Conservation (phyloP, 2,329 filamentous ascomycete species). For the Verticillium zaregamsianum region DNA sequence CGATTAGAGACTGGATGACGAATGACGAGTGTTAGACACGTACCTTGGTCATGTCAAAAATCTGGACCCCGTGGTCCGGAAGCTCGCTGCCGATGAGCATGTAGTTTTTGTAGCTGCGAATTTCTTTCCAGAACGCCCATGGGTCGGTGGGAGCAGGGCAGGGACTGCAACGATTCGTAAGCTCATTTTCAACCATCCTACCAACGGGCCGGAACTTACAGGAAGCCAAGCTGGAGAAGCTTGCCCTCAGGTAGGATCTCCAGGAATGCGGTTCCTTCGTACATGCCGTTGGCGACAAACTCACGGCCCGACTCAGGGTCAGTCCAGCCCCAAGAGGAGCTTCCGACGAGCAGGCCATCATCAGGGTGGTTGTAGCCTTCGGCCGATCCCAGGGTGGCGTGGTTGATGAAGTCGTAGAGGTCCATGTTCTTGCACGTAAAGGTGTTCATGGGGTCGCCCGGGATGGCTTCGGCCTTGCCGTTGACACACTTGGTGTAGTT, state of each 20-base stretch:
- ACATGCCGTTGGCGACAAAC: conserved; percentile 15
- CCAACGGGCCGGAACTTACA: conserved; percentile 10
- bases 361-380: conserved; percentile 4
- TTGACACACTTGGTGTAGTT: conserved; percentile 9
- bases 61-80: conserved; percentile 49
- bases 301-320: conserved; percentile 28
- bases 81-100: conserved; percentile 34
- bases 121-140: conserved; percentile 26
- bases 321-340: conserved; percentile 37
- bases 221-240: conserved; percentile 37
- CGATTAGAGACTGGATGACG: conserved; percentile 13
- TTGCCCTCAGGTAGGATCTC: conserved; percentile 36
- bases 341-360: conserved; percentile 14
- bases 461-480: conserved; percentile 12
- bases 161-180: conserved; percentile 14
- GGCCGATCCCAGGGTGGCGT: conserved; percentile 43
- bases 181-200: no score
- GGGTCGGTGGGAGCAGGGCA: conserved; percentile 9
- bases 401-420: conserved; percentile 50
- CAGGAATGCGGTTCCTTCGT: conserved; percentile 39
- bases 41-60: conserved; percentile 57
- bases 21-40: not conserved
- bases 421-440: conserved; percentile 14
- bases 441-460: conserved; percentile 12
- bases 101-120: conserved; percentile 27